A percentile compares a stretch with the other conserved stretches of the same genome.
These are phyloP conservation scores for Tricholoma sp. DNA, from an alignment of 768 basidiomycete species.

Conservation along the genomic window DNA sequence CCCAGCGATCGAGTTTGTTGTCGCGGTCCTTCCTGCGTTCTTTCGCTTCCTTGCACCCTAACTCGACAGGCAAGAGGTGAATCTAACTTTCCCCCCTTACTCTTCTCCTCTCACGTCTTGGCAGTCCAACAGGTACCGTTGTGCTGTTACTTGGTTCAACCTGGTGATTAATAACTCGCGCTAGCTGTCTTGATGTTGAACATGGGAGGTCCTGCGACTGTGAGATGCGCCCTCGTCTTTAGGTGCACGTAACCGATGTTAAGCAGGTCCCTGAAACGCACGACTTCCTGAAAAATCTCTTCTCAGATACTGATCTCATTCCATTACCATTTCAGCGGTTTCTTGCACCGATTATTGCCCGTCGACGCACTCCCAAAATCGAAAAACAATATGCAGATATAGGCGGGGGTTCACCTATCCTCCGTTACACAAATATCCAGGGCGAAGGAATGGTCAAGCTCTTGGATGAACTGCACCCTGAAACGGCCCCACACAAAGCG, in stretches of 20 bases:
- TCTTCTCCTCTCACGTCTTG: not conserved
- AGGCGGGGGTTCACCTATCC: slow-evolving; percentile 95
- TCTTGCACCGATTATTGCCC: slow-evolving; percentile 85
- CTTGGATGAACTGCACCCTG: slow-evolving; percentile 91
- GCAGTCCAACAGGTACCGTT: slow-evolving; percentile 58
- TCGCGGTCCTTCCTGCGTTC: slow-evolving; percentile 31
- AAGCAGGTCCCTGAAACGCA: slow-evolving; percentile 84
- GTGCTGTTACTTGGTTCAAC: not conserved
- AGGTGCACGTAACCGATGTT: slow-evolving; percentile 6
- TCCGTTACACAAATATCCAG: slow-evolving; percentile 83
- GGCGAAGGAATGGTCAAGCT: slow-evolving; percentile 86
- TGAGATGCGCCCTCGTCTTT: slow-evolving; percentile 29
- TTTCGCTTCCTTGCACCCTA: slow-evolving; percentile 40
- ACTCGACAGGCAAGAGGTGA: slow-evolving; percentile 41
- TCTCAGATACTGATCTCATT: slow-evolving; percentile 90
- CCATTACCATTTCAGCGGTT: slow-evolving; percentile 89
- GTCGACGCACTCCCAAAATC: slow-evolving; percentile 84
- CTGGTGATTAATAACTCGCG: slow-evolving; percentile 13
- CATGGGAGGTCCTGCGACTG: slow-evolving; percentile 97
- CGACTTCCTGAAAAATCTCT: slow-evolving; percentile 88
- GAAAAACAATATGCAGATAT: slow-evolving; percentile 93
- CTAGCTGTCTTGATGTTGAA: slow-evolving; percentile 93
- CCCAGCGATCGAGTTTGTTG: slow-evolving; percentile 9
- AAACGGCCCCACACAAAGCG: slow-evolving; percentile 90
- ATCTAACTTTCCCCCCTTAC: slow-evolving; percentile 5